A percentile compares a stretch with the other conserved stretches of the same genome.
phyloP scores from a whole-genome alignment of 257 asterid species.

The Nyctanthes arbortristis region DNA sequence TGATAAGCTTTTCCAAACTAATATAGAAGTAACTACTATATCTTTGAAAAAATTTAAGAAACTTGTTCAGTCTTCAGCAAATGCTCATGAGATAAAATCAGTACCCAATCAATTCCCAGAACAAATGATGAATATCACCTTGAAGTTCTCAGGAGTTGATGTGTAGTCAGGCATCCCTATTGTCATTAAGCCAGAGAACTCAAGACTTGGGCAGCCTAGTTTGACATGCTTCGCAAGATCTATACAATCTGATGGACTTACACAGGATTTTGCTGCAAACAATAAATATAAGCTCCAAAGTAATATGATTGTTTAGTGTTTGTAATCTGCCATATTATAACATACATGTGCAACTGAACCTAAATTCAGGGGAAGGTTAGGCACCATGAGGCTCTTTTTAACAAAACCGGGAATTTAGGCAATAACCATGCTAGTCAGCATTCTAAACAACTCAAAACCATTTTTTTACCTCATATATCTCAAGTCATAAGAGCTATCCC shows the following conservation, averaged over 20 bases:
- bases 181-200: constrained; percentile 91
- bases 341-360: constrained; percentile 1
- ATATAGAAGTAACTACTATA: neutral
- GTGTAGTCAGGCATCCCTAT: constrained; percentile 92
- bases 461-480: constrained; percentile 1
- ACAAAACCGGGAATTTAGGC: neutral
- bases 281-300: constrained; percentile 15
- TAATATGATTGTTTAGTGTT: neutral
- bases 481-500: constrained; percentile 15
- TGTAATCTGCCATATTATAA: neutral
- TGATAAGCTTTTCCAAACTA: neutral
- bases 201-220: constrained; percentile 65
- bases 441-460: constrained; percentile 3
- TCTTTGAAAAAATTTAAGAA: neutral
- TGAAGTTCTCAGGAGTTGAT: constrained; percentile 82
- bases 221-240: constrained; percentile 74
- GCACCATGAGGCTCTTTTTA: constrained; percentile 4
- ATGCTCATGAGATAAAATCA: constrained; percentile 9
- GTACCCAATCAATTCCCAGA: neutral
- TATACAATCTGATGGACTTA: constrained; percentile 66
- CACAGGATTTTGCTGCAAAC: constrained; percentile 82
- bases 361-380: neutral
- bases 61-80: neutral
- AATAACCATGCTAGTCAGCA: constrained; percentile 8
- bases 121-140: constrained; percentile 42